These are phyloP conservation scores for Coemansia sp. DNA, from an alignment of 192 early-diverging fungal species.

Conservation along the genomic window DNA sequence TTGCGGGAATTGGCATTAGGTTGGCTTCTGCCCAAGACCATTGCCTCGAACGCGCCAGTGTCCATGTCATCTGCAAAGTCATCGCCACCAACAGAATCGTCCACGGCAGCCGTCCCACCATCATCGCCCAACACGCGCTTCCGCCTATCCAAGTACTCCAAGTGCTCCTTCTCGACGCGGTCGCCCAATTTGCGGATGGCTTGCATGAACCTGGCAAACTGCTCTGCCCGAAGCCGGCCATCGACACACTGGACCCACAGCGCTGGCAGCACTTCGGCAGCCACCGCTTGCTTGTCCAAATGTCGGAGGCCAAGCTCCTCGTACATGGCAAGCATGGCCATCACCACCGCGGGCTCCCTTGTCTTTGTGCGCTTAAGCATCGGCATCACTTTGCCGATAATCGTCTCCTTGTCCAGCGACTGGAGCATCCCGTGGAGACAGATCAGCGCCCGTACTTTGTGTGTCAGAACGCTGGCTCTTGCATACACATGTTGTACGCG, in stretches of 20 bases:
- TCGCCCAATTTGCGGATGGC: constrained; percentile 60
- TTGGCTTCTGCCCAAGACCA: constrained; percentile 10
- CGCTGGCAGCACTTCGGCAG: constrained; percentile 75
- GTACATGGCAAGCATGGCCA: constrained; percentile 79
- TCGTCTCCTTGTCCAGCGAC: constrained; percentile 67
- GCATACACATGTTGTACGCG: constrained; percentile 73
- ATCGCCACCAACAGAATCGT: constrained; percentile 25
- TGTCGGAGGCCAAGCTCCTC: constrained; percentile 70
- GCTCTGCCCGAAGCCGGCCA: constrained; percentile 66
- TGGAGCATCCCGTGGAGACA: constrained; percentile 72
- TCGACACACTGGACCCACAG: constrained; percentile 78
- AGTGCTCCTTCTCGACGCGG: constrained; percentile 64
- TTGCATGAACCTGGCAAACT: constrained; percentile 71
- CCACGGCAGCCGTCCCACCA: neutral
- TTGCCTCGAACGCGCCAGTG: constrained; percentile 2
- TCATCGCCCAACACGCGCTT: constrained; percentile 8
- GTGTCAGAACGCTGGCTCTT: constrained; percentile 66
- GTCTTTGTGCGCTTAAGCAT: constrained; percentile 74
- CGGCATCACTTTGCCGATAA: constrained; percentile 78
- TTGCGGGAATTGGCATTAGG: neutral
- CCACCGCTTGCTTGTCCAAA: constrained; percentile 74
- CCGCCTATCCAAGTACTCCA: constrained; percentile 62
- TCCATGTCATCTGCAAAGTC: neutral
- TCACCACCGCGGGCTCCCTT: constrained; percentile 74
- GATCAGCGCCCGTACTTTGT: constrained; percentile 71